Evolutionary conservation across 1,284 basidiomycete genomes (phyloP), one percentile per base, ranked within the genome.

Genomic region (Ustilago crameri): DNA sequence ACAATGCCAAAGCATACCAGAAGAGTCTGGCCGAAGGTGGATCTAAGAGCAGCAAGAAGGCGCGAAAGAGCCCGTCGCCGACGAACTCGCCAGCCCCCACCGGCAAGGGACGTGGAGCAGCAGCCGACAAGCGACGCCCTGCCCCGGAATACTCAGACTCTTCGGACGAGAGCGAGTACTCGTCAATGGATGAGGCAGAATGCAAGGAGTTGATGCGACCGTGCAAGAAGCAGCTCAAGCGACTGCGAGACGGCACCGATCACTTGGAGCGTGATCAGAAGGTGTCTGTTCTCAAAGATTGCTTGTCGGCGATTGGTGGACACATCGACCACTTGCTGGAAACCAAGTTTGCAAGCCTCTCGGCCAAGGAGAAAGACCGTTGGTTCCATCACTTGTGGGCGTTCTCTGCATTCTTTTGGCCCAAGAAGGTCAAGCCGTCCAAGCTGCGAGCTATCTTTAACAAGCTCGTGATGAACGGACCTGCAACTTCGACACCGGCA

Each of bases 371-470:
- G 75, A 87, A 88, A 30, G 90, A 91, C 78, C 88, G 91, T 81
- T 95, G 93, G 92, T 88, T 92, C 75, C 90, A 93, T 76, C 95
- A 98, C 85, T 88, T 97, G 24, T 98, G 95, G 95, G 91, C 93
- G 89, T 82, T 81, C 24, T 67, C 68, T 34, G 93, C 93, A 1
- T 87, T 94, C 60, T 98, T 98, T 86, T 98, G 95, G 95, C 95
- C 95, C 4, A 93, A 95, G 85, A 93, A 95, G 85, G 79, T 80
- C 41, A 67, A 73, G 55, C 76, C 76, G 1, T 75, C 75, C 18
- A 78, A 76, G 58, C 58, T 76, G 56, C 68, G 75, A 20, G 74
- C 74, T 24, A 78, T 78, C 64, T 78, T 76, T 37, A 75, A 74
- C 68, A 79, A 79, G 62, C 56, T 79, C 22, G 65, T 65, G 4